Evolutionary conservation across 495 filamentous ascomycete species (phyloP), one percentile per base, ranked within the genome.

Genomic region (Mytilinidion resinicola): DNA sequence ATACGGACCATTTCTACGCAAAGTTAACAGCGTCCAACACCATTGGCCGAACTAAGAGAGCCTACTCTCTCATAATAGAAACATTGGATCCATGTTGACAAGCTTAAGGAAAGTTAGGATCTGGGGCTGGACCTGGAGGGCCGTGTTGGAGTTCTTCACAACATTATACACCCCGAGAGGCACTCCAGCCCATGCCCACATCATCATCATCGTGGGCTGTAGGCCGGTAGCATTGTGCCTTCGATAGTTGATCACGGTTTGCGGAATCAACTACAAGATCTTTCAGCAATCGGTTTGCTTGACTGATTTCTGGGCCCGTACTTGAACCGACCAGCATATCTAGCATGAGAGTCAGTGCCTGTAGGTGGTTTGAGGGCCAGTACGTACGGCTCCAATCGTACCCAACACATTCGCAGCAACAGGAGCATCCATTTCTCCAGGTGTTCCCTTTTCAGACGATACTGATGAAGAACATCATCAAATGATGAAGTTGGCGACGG

Each of bases 121-220:
- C 64, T 85, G 82, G 14, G 84, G 80, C 71, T 87, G 82, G 12
- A 85, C 72, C 51, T 73, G 67, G 0, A 86, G 68, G 3, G 83
- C 82, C 1, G 85, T 64, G 62, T 85, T 85, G 71, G 84, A 83
- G 11, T 80, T 67, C 54, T 77, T 68, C 3, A 82, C 77, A 46
- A 86, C 82, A 60, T 85, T 86, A 66, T 85, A 86, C 5, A 84
- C 81, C 2, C 84, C 84, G 0, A 87, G 76, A 9, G 84, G 81
- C 6, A 85, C 78, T 0, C 83, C 82, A 1, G 83, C 82, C 38
- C 71, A 76, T 5, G 84, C 84, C 84, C 83, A 87, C 15, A 84
- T 70, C 15, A 85, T 72, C 82, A 86, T 85, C 82, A 87, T 85
- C 4, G 81, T 78, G 0, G 75, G 73, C 52, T 84, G 83, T 0